phyloP scores from a whole-genome alignment of 257 asterid genomes.

The Asclepias syriaca region DNA sequence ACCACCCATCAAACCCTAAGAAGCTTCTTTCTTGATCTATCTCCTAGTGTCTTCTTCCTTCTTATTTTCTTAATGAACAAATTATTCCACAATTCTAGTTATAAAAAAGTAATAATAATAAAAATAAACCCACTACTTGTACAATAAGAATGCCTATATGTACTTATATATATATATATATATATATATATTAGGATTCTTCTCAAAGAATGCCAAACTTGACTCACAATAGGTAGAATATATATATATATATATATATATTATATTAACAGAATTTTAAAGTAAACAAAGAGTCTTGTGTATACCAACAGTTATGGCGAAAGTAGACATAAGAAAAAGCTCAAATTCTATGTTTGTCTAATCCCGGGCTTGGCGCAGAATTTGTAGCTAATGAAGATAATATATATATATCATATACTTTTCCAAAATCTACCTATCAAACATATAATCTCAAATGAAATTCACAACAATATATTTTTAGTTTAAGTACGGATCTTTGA shows the following conservation, averaged over 20 bases:
- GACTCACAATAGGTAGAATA: slow-evolving; percentile 22
- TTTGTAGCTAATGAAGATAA: slow-evolving; percentile 2
- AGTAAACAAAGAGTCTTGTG: slow-evolving; percentile 14
- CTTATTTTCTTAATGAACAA: slow-evolving; percentile 8
- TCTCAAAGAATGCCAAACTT: slow-evolving; percentile 39
- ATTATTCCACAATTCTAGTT: slow-evolving; percentile 6
- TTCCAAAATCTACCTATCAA: too few relatives aligned
- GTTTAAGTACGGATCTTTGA: slow-evolving; percentile 2
- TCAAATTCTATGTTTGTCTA: slow-evolving; percentile 1
- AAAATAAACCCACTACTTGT: neutral
- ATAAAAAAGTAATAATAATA: neutral
- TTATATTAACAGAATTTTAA: slow-evolving; percentile 7
- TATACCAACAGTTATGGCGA: neutral
- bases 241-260: too few relatives aligned
- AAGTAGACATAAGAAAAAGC: neutral
- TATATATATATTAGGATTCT: neutral
- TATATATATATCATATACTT: too few relatives aligned
- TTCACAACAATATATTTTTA: too few relatives aligned
- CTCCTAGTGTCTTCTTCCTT: slow-evolving; percentile 20
- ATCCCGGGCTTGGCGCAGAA: slow-evolving; percentile 11
- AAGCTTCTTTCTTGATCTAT: neutral
- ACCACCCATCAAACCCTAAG: slow-evolving; percentile 11
- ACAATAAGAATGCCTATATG: neutral
- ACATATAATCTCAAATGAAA: too few relatives aligned
- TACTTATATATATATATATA: too few relatives aligned